Percentiles rank a stretch among this genome's conserved stretches.
phyloP scores from a whole-genome alignment of 257 asterid genomes.

The Solanum lignicaule region DNA sequence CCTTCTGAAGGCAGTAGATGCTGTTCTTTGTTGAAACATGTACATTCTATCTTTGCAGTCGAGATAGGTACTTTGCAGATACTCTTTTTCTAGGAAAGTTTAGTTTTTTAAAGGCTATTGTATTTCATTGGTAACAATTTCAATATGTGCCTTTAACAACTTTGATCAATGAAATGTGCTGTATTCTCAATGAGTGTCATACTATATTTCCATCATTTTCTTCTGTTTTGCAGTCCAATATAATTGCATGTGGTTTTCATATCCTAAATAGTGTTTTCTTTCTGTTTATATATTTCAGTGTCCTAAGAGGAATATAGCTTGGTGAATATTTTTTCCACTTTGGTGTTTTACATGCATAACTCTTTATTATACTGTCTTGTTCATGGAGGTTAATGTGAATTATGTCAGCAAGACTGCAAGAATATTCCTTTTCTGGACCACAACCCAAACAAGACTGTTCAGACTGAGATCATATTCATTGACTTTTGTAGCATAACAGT shows the following conservation, averaged over 20 bases:
- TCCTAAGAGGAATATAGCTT: neutral
- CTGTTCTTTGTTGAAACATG: constrained; percentile 33
- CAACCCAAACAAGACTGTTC: neutral
- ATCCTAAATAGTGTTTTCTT: neutral
- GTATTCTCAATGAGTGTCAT: neutral
- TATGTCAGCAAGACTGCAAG: neutral
- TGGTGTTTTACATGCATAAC: neutral
- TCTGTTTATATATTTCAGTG: neutral
- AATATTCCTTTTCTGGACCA: neutral
- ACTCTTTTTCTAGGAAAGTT: constrained; percentile 26
- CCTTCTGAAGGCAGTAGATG: constrained; percentile 22
- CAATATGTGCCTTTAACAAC: constrained; percentile 15
- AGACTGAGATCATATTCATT: neutral
- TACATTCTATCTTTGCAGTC: constrained; percentile 38
- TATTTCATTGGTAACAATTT: constrained; percentile 11
- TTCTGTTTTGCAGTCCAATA: neutral
- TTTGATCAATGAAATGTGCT: constrained; percentile 5
- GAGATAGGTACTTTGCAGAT: constrained; percentile 31
- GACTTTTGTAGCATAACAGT: neutral
- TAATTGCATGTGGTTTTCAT: neutral
- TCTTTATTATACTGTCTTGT: neutral
- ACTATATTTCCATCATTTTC: neutral
- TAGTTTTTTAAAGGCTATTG: constrained; percentile 15
- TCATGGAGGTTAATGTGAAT: neutral
- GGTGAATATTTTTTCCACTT: neutral